phyloP scores from a whole-genome alignment of 2,329 filamentous ascomycete species.

The Akanthomyces lecanii region DNA sequence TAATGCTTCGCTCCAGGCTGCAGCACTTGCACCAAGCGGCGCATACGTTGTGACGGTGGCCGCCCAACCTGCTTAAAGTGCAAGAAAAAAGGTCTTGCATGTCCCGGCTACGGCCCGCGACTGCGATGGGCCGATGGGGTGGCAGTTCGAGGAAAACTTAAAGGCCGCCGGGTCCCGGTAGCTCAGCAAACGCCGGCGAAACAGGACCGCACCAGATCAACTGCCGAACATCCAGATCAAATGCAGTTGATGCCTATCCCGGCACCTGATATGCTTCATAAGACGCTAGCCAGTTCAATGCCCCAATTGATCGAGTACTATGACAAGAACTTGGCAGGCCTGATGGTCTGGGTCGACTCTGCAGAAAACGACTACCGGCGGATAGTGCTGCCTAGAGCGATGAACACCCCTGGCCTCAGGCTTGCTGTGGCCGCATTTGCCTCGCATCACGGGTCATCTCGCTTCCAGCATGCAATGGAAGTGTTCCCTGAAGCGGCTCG shows the following conservation, averaged over 20 bases:
- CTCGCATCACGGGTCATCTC: constrained; percentile 26
- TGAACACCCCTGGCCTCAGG: constrained; percentile 25
- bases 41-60: constrained; percentile 27
- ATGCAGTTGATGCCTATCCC: background rate
- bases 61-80: constrained; percentile 27
- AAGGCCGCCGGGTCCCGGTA: constrained; percentile 21
- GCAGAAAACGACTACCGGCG: constrained; percentile 28
- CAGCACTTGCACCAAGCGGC: constrained; percentile 26
- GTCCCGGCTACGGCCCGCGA: constrained; percentile 26
- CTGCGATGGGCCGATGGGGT: constrained; percentile 29
- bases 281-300: constrained; percentile 17
- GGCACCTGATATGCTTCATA: constrained; percentile 9
- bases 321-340: constrained; percentile 26
- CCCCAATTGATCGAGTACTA: constrained; percentile 28
- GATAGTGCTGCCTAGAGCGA: constrained; percentile 25
- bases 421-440: constrained; percentile 29
- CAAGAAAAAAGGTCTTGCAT: constrained; percentile 26
- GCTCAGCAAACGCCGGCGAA: background rate
- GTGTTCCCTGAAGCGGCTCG: constrained; percentile 26
- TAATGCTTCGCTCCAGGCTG: constrained; percentile 21
- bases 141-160: constrained; percentile 26
- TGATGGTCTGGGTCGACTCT: constrained; percentile 32
- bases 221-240: background rate
- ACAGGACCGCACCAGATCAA: background rate
- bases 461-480: constrained; percentile 21